Evolutionary conservation across 1,284 basidiomycete species (phyloP), one percentile per base, ranked within the genome.

Genomic region (Fomitopsis betulina): DNA sequence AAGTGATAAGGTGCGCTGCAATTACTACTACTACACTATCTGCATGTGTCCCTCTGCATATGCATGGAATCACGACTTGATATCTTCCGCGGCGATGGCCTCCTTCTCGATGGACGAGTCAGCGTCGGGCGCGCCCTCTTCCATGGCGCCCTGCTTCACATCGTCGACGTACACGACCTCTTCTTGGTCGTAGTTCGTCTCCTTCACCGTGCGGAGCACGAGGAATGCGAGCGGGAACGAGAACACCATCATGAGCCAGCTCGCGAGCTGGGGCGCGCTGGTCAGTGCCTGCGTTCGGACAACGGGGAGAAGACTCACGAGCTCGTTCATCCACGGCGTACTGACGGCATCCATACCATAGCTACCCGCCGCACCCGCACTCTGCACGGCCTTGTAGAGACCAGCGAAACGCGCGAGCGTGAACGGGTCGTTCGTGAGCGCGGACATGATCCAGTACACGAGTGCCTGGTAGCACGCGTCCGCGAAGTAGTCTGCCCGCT

Each of bases 301-400:
- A 6, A n/a, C 30, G 38, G 23, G n/a, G 55, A 40, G 51, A 25
- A 21, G 43, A 60, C 66, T 54, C 35, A 68, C 66, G 61, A 70
- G 66, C 62, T 76, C 74, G 65, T 76, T 75, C 38, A 76, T 63
- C 61, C 68, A 72, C 42, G 75, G 75, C 52, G 74, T 73, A 32
- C 56, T 42, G 37, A 76, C 74, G 3, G 79, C 78, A 66, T 81
- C 79, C 78, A 81, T 79, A 30, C 76, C 79, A 63, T 76, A 81
- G 27, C 72, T 74, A 40, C 71, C 78, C 38, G 72, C 77, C 6
- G 69, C 58, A 25, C 78, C 78, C 43, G 55, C 55, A 45, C 69
- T 71, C 66, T 76, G 75, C 33, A 75, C 55, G 35, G 74, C 74
- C 67, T 76, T 78, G 70, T 77, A 73, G n/a, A 73, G 61, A 5